These are phyloP conservation scores for Ascochyta lentis DNA, from an alignment of 2,329 filamentous ascomycete genomes.

Conservation along the genomic window DNA sequence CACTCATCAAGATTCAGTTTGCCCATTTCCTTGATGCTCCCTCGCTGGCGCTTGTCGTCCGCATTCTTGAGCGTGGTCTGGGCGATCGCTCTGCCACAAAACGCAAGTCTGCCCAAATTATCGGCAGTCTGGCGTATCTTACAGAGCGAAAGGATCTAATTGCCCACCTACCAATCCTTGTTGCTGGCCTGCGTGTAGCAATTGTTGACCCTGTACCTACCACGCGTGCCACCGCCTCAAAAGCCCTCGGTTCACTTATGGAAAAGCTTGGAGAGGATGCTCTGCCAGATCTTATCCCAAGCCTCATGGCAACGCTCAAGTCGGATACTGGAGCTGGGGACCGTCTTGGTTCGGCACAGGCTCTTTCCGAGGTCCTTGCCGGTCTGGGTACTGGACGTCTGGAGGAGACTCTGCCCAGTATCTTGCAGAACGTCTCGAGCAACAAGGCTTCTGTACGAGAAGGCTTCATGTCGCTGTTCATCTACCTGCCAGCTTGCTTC, in stretches of 20 bases:
- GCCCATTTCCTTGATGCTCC: slow-evolving; percentile 98
- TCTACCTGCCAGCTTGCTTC: slow-evolving; percentile 98
- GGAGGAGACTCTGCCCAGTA: slow-evolving; percentile 95
- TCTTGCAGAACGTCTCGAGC: slow-evolving; percentile 93
- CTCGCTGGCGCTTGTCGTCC: slow-evolving; percentile 90
- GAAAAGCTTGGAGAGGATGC: slow-evolving; percentile 98
- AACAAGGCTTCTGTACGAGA: slow-evolving; percentile 89
- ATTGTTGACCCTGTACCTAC: slow-evolving; percentile 96
- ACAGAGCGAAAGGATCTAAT: slow-evolving; percentile 95
- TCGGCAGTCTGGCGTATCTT: slow-evolving; percentile 94
- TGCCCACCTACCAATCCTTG: slow-evolving; percentile 87
- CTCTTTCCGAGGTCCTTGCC: slow-evolving; percentile 93
- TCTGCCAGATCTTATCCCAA: slow-evolving; percentile 94
- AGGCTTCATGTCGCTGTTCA: slow-evolving; percentile 99
- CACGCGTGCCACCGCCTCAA: slow-evolving; percentile 93
- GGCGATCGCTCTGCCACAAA: slow-evolving; percentile 93
- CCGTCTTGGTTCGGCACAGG: slow-evolving; percentile 93
- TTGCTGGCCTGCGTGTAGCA: slow-evolving; percentile 86
- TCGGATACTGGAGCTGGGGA: slow-evolving; percentile 97
- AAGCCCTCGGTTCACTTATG: slow-evolving; percentile 93
- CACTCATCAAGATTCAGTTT: slow-evolving; percentile 97
- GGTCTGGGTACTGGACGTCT: slow-evolving; percentile 90
- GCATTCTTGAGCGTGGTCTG: slow-evolving; percentile 91
- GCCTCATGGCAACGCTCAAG: slow-evolving; percentile 96
- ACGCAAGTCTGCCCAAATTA: slow-evolving; percentile 94